phyloP scores from a whole-genome alignment of 1,284 basidiomycete species.

The Lentinula novae-zelandiae region DNA sequence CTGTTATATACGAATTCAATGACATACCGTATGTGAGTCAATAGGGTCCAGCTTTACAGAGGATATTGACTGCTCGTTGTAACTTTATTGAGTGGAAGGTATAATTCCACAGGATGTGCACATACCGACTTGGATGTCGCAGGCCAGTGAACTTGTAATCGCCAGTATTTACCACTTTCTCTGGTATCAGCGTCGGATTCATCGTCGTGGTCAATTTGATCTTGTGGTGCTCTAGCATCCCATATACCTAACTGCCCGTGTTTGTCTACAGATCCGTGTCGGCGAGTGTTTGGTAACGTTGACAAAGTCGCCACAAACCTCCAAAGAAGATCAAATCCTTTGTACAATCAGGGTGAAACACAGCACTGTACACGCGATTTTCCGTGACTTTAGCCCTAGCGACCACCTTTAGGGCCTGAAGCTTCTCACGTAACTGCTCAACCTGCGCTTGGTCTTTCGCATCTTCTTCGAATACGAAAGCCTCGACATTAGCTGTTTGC shows the following conservation, averaged over 20 bases:
- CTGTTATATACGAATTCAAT: constrained; percentile 18
- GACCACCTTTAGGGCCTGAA: constrained; percentile 56
- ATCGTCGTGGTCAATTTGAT: constrained; percentile 63
- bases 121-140: constrained; percentile 59
- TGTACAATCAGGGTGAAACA: constrained; percentile 74
- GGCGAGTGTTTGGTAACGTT: not conserved
- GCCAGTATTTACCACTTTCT: constrained; percentile 73
- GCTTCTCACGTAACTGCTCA: constrained; percentile 45
- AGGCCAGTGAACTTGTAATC: constrained; percentile 80
- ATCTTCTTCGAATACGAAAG: constrained; percentile 45
- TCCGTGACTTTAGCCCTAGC: constrained; percentile 75
- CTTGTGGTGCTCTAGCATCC: constrained; percentile 67
- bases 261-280: constrained; percentile 49
- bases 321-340: constrained; percentile 81
- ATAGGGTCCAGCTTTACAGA: constrained; percentile 69
- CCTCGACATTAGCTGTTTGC: constrained; percentile 42
- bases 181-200: constrained; percentile 33
- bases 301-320: constrained; percentile 35
- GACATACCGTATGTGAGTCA: constrained; percentile 63
- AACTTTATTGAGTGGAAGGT: not conserved
- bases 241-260: constrained; percentile 77
- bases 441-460: constrained; percentile 44
- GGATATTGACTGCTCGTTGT: constrained; percentile 51
- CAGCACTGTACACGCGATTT: constrained; percentile 68
- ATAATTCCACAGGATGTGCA: not conserved